Conservation (phyloP, 495 filamentous ascomycete genomes). For the Penicillium turbatum region DNA sequence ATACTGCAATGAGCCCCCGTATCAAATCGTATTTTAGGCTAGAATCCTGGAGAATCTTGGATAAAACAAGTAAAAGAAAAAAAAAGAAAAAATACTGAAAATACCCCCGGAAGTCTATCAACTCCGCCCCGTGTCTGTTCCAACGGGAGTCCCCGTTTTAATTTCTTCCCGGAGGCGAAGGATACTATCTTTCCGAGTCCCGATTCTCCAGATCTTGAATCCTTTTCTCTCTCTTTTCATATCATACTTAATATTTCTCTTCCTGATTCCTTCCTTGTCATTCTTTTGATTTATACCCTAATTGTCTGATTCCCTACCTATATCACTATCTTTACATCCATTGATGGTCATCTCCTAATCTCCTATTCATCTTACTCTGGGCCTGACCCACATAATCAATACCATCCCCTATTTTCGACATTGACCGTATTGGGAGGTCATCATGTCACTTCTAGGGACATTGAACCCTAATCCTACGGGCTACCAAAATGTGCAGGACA, state of each 20-base stretch:
- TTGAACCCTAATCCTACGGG: slow-evolving; percentile 33
- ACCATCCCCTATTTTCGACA: neutral
- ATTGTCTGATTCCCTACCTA: neutral
- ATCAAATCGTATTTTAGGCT: too few species aligned
- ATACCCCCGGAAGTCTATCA: neutral
- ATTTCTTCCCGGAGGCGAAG: neutral
- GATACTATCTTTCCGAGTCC: neutral
- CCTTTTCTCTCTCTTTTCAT: slow-evolving; percentile 8
- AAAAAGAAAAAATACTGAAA: neutral
- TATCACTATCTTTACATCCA: neutral
- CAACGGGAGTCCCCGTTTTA: neutral
- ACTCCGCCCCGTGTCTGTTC: slow-evolving; percentile 5
- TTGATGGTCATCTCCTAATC: slow-evolving; percentile 18
- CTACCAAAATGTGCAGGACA: slow-evolving; percentile 4
- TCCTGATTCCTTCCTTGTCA: slow-evolving; percentile 1
- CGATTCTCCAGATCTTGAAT: neutral
- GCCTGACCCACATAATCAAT: too few species aligned
- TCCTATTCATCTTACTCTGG: neutral
- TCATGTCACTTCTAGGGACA: slow-evolving; percentile 41
- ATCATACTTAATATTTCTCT: neutral
- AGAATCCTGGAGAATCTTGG: too few species aligned
- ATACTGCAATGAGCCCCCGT: too few species aligned
- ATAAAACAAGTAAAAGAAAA: neutral
- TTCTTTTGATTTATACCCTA: slow-evolving; percentile 2
- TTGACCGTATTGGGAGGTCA: slow-evolving; percentile 10